A percentile compares a stretch with the other conserved stretches of the same genome.
Conservation (phyloP, 495 filamentous ascomycete genomes). For the Articulospora tetracladia region DNA sequence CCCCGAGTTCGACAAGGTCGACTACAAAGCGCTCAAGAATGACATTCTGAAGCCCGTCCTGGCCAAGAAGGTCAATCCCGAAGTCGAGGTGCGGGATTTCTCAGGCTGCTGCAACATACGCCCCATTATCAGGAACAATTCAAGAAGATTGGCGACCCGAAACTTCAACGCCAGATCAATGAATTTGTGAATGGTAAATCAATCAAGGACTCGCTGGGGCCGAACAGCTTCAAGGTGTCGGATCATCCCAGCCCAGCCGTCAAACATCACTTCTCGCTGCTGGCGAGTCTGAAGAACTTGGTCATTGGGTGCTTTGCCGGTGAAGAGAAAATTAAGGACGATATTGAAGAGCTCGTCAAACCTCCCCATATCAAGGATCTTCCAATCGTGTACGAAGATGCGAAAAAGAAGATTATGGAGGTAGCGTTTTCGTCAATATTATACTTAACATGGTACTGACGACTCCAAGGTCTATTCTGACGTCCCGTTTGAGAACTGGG, state of each 20-base stretch:
- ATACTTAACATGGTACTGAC: background rate
- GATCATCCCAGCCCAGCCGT: constrained; percentile 10
- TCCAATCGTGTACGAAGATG: constrained; percentile 14
- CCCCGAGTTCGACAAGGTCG: no score
- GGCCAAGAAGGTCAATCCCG: constrained; percentile 9
- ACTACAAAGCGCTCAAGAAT: no score
- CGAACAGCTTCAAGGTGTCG: background rate
- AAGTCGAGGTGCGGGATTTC: constrained; percentile 13
- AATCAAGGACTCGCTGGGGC: constrained; percentile 4
- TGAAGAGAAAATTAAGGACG: background rate
- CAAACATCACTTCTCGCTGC: constrained; percentile 8
- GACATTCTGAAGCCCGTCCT: no score
- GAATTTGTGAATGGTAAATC: constrained; percentile 7
- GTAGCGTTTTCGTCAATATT: background rate
- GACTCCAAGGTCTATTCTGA: constrained; percentile 21
- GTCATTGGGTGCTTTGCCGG: background rate
- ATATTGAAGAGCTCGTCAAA: background rate
- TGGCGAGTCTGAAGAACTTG: background rate
- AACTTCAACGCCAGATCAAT: no score
- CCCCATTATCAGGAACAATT: constrained; percentile 5
- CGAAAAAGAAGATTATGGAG: constrained; percentile 19
- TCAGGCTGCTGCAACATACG: constrained; percentile 13
- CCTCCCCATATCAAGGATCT: background rate
- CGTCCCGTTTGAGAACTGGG: constrained; percentile 46
- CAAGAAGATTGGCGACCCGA: constrained; percentile 8